Base-by-base conservation (phyloP, 441 rosid genomes). In the Pelargonium citronellum region DNA sequence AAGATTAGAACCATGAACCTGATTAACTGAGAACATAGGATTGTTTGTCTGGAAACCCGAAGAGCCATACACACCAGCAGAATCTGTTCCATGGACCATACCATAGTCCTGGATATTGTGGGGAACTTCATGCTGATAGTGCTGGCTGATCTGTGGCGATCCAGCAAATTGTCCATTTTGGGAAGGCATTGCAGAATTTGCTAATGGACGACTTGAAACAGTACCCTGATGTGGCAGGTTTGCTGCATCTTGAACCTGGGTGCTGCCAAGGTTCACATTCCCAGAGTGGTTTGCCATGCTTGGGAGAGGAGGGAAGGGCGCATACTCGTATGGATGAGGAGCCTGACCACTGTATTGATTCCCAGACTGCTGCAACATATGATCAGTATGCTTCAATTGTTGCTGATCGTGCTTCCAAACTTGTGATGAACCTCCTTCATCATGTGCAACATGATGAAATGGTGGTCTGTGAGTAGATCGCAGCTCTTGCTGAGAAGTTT, bases 101-200 rank as follows among this genome's bases (percentile, higher is more conserved):
- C 81, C 77, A 74, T 84, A 85, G 61, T 80, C 85, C 75, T 24
- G 39, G 62, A 77, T 69, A 69, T 64, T 73, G 6, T 77, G 74
- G 76, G 86, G 69, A 78, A 73, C 81, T 70, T 86, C 90, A 55
- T 67, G 75, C 73, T 80, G 90, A 81, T 83, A 83, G 71, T 80
- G 92, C 71, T 82, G 95, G 75, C 74, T 75, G 75, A 81, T 81
- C 51, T 86, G 84, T 67, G 83, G 84, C 43, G 93, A 74, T 73
- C 77, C 79, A 77, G 79, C 75, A 83, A 77, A 75, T 70, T 85
- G 84, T 61, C 89, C 90, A 75, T 75, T 75, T 70, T 85, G 97
- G 70, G 89, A 72, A 72, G 84, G 84, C 43, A 73, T 69, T n/a
- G 79, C 44, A 57, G 77, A 78, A 75, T 71, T 86, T 51, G 79